phyloP scores from a whole-genome alignment of 257 asterid genomes.

The Paraleonurus japonicus region DNA sequence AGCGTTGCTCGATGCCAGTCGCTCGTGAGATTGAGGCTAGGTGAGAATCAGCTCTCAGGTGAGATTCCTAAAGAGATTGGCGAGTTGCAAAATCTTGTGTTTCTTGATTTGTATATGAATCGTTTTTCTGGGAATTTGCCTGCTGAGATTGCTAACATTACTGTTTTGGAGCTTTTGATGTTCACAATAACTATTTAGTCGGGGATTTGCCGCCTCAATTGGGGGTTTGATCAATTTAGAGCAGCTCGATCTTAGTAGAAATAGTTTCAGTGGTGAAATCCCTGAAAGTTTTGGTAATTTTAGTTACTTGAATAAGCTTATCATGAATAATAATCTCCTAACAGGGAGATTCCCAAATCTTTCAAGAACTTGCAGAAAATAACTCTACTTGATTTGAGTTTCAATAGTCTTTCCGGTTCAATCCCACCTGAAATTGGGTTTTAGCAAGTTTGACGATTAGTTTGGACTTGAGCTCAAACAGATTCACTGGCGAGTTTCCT shows the following conservation, averaged over 20 bases:
- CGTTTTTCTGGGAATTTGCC: slow-evolving; percentile 84
- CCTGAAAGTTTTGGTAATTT: slow-evolving; percentile 81
- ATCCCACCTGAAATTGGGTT: slow-evolving; percentile 71
- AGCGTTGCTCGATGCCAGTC: slow-evolving; percentile 78
- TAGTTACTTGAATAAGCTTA: slow-evolving; percentile 78
- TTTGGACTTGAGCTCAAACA: slow-evolving; percentile 72
- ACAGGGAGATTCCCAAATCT: slow-evolving; percentile 55
- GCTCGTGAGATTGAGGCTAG: slow-evolving; percentile 78
- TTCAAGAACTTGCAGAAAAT: slow-evolving; percentile 64
- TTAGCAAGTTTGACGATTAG: slow-evolving; percentile 70
- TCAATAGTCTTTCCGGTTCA: slow-evolving; percentile 62
- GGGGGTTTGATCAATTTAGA: slow-evolving; percentile 76
- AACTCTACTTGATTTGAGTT: slow-evolving; percentile 85
- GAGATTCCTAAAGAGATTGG: slow-evolving; percentile 91
- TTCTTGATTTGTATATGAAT: slow-evolving; percentile 88
- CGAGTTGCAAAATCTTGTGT: slow-evolving; percentile 77
- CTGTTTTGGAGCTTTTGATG: slow-evolving; percentile 86
- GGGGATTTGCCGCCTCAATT: slow-evolving; percentile 63
- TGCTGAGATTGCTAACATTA: slow-evolving; percentile 58
- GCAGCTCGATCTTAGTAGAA: slow-evolving; percentile 92
- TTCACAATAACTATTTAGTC: slow-evolving; percentile 64
- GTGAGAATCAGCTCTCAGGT: slow-evolving; percentile 90
- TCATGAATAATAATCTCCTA: slow-evolving; percentile 64
- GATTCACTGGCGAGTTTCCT: slow-evolving; percentile 73
- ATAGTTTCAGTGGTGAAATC: slow-evolving; percentile 68